A percentile compares a stretch with the other conserved stretches of the same genome.
These are phyloP conservation scores for Cercospora citrullina DNA, from an alignment of 2,329 filamentous ascomycete species.

Conservation along the genomic window DNA sequence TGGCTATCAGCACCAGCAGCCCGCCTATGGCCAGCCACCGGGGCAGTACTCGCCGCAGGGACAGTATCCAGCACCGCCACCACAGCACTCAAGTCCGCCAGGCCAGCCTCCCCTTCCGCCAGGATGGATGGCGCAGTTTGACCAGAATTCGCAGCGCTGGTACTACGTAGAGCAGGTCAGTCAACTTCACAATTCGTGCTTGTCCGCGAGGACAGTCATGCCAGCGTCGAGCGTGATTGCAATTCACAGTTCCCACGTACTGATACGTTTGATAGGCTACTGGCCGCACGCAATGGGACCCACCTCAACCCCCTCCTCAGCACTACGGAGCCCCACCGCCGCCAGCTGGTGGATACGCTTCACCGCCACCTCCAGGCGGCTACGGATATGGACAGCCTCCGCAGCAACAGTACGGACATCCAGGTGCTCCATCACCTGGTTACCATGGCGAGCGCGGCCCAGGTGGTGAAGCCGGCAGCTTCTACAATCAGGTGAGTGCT, in stretches of 20 bases:
- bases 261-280: slow-evolving; percentile 43
- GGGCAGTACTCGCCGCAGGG: slow-evolving; percentile 33
- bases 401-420: slow-evolving; percentile 21
- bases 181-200: neutral
- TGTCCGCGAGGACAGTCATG: neutral
- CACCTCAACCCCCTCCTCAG: slow-evolving; percentile 43
- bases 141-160: slow-evolving; percentile 61
- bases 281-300: slow-evolving; percentile 65
- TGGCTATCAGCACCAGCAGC: slow-evolving; percentile 23
- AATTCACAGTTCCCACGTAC: neutral
- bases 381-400: slow-evolving; percentile 32
- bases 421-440: slow-evolving; percentile 5
- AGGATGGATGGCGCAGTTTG: slow-evolving; percentile 65
- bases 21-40: slow-evolving; percentile 33
- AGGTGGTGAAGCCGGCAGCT: slow-evolving; percentile 19
- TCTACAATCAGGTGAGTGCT: slow-evolving; percentile 20
- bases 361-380: slow-evolving; percentile 7
- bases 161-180: slow-evolving; percentile 61
- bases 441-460: slow-evolving; percentile 18
- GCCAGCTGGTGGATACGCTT: slow-evolving; percentile 25
- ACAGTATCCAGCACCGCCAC: slow-evolving; percentile 24
- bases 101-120: slow-evolving; percentile 54
- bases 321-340: slow-evolving; percentile 25
- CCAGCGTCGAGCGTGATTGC: neutral
- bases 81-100: slow-evolving; percentile 24